Evolutionary conservation across 2,329 filamentous ascomycete species (phyloP).

Genomic region (Fusarium guadeloupense): DNA sequence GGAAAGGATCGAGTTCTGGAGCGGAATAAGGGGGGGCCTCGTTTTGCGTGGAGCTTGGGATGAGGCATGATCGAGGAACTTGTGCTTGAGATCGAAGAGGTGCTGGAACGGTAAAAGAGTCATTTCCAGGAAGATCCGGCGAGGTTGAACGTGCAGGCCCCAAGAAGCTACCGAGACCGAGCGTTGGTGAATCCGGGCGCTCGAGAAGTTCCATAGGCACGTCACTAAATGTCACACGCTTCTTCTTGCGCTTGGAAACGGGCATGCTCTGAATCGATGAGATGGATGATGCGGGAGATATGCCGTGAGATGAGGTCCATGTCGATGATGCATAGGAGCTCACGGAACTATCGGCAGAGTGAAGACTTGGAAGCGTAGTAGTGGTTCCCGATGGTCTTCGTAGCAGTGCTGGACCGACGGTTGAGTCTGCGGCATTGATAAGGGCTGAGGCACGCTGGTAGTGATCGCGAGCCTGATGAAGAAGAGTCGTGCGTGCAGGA

Average conservation of each 20-base stretch:
- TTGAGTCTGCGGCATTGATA: slow-evolving; percentile 58
- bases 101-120: neutral
- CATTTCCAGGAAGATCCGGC: slow-evolving; percentile 34
- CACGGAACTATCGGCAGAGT: slow-evolving; percentile 59
- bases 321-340: slow-evolving; percentile 49
- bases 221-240: slow-evolving; percentile 52
- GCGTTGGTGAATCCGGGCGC: slow-evolving; percentile 68
- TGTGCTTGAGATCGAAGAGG: slow-evolving; percentile 23
- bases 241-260: slow-evolving; percentile 50
- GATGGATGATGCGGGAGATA: slow-evolving; percentile 44
- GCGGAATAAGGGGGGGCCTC: slow-evolving; percentile 22
- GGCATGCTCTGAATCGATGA: slow-evolving; percentile 54
- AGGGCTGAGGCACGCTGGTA: slow-evolving; percentile 60
- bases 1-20: slow-evolving; percentile 48
- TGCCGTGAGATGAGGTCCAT: slow-evolving; percentile 34
- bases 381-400: slow-evolving; percentile 53
- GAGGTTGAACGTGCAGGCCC: slow-evolving; percentile 43
- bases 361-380: slow-evolving; percentile 34
- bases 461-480: slow-evolving; percentile 62
- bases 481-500: slow-evolving; percentile 56
- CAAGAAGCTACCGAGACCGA: slow-evolving; percentile 60
- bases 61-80: slow-evolving; percentile 28
- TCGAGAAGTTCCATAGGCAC: slow-evolving; percentile 56
- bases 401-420: slow-evolving; percentile 52
- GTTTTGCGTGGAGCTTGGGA: slow-evolving; percentile 19